A percentile compares a stretch with the other conserved stretches of the same genome.
Evolutionary conservation across 1,139 yeast species (phyloP).

Genomic region (Yamadazyma mexicana): DNA sequence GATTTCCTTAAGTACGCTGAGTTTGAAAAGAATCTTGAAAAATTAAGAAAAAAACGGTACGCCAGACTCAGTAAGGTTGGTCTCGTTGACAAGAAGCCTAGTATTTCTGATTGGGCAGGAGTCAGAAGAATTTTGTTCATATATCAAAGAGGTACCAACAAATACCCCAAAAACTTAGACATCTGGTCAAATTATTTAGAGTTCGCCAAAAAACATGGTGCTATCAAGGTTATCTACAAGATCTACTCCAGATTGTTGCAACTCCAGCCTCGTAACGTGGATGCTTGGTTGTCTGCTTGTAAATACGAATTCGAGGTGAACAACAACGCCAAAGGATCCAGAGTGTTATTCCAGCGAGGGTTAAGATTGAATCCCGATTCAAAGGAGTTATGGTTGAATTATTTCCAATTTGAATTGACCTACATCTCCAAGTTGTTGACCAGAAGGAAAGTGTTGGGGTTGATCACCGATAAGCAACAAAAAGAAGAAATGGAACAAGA

Average conservation of each 20-base stretch:
- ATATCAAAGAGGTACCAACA: conserved; percentile 78
- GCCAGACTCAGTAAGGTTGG: conserved; percentile 59
- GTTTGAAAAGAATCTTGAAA: conserved; percentile 80
- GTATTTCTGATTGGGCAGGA: conserved; percentile 87
- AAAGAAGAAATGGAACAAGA: conserved; percentile 56
- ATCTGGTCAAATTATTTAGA: conserved; percentile 79
- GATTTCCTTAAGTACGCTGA: conserved; percentile 81
- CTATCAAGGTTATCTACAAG: conserved; percentile 77
- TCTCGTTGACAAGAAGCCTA: conserved; percentile 50
- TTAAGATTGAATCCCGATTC: conserved; percentile 81
- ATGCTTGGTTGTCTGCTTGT: conserved; percentile 94
- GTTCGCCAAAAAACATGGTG: conserved; percentile 71
- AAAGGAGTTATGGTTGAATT: conserved; percentile 75
- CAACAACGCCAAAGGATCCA: conserved; percentile 86
- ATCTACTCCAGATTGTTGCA: conserved; percentile 78
- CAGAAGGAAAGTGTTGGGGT: conserved; percentile 79
- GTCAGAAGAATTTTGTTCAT: conserved; percentile 79
- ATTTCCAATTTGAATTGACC: conserved; percentile 83
- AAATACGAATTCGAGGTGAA: conserved; percentile 89
- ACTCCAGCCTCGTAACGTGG: conserved; percentile 86
- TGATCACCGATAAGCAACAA: conserved; percentile 73
- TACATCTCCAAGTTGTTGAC: conserved; percentile 82
- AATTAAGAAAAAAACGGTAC: conserved; percentile 71
- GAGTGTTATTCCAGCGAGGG: conserved; percentile 82
- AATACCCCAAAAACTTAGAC: conserved; percentile 74